These are phyloP conservation scores for Bauhinia variegata DNA, from an alignment of 306 rosid species.

Conservation along the genomic window DNA sequence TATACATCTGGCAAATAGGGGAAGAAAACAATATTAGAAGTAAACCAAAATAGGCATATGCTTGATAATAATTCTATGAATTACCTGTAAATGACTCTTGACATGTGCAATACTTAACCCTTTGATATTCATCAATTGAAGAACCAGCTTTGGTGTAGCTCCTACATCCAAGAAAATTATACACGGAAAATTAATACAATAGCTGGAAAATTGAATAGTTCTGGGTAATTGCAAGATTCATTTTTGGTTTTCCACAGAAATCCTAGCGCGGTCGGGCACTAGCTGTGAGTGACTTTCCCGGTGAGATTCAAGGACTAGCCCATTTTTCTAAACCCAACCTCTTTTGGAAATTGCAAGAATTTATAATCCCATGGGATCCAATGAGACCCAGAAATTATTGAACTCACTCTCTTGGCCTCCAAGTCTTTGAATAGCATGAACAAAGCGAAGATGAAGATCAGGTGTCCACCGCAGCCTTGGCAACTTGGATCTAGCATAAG, in stretches of 20 bases:
- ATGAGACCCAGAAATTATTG: slow-evolving; percentile 23
- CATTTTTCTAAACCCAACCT: too few species aligned
- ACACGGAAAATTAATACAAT: not conserved
- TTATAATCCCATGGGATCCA: not conserved
- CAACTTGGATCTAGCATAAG: slow-evolving; percentile 89
- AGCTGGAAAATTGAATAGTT: not conserved
- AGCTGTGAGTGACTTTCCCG: too few species aligned
- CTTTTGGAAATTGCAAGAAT: not conserved
- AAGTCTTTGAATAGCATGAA: slow-evolving; percentile 87
- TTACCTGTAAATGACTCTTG: slow-evolving; percentile 99
- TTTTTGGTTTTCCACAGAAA: too few species aligned
- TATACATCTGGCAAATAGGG: slow-evolving; percentile 61
- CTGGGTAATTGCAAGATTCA: too few species aligned
- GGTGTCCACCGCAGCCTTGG: slow-evolving; percentile 94
- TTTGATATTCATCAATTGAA: slow-evolving; percentile 92
- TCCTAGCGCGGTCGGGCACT: too few species aligned
- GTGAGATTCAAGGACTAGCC: too few species aligned
- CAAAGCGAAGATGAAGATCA: slow-evolving; percentile 87
- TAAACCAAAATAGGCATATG: not conserved
- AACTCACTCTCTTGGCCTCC: slow-evolving; percentile 95
- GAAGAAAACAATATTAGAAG: slow-evolving; percentile 10
- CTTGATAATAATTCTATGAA: not conserved
- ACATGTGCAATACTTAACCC: slow-evolving; percentile 92
- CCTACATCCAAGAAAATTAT: slow-evolving; percentile 51
- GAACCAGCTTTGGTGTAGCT: slow-evolving; percentile 98